Percentiles rank a stretch among this genome's conserved stretches.
phyloP scores from a whole-genome alignment of 176 grass and related monocot species.

The Phragmites australis region DNA sequence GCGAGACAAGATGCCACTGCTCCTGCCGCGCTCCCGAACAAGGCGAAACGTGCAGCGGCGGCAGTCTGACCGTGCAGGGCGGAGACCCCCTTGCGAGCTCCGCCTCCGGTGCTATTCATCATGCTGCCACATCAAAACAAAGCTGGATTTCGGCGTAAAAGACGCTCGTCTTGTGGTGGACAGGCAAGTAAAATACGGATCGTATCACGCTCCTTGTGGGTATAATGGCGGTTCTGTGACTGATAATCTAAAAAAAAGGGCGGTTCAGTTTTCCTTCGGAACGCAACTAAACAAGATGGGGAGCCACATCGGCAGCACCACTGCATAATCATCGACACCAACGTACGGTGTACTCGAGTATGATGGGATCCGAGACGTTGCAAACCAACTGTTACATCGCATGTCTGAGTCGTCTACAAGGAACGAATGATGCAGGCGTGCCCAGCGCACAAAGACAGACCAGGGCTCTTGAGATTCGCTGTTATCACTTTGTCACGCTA shows the following conservation, averaged over 20 bases:
- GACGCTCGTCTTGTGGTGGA: not conserved
- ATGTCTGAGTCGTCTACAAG: constrained; percentile 42
- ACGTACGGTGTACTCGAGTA: constrained; percentile 20
- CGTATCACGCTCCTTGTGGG: not conserved
- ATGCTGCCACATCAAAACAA: not conserved
- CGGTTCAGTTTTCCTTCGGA: too few species aligned
- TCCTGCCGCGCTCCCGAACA: constrained; percentile 32
- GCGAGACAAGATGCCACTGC: constrained; percentile 43
- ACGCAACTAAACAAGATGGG: not conserved
- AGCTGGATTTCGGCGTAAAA: constrained; percentile 19
- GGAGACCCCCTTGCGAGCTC: constrained; percentile 6
- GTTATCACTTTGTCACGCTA: constrained; percentile 33
- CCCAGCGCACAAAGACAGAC: constrained; percentile 2
- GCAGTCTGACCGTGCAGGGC: constrained; percentile 11
- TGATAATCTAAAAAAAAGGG: too few species aligned
- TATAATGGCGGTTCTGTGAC: not conserved
- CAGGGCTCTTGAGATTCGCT: constrained; percentile 21
- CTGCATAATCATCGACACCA: constrained; percentile 26
- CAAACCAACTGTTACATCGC: constrained; percentile 1
- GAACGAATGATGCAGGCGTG: constrained; percentile 28
- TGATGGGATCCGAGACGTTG: constrained; percentile 11
- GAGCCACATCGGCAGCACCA: constrained; percentile 4
- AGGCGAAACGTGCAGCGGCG: constrained; percentile 37
- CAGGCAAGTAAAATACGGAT: too few species aligned
- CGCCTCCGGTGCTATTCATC: not conserved